Conservation (phyloP, 1,284 basidiomycete species). For the Austroboletus rostrupii region DNA sequence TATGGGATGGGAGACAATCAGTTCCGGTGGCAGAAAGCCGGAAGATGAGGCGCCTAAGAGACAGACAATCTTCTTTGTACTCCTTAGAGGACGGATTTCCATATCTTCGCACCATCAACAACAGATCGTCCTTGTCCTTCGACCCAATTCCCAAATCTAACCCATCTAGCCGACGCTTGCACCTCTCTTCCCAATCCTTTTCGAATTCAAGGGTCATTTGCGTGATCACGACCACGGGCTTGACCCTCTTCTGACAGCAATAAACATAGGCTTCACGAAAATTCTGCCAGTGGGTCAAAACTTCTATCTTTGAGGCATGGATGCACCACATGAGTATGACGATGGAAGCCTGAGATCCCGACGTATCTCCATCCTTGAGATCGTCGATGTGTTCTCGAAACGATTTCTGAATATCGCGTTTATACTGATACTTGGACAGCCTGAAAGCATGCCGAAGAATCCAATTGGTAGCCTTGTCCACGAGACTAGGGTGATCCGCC, state of each 20-base stretch:
- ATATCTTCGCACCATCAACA: constrained; percentile 17
- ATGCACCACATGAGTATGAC: constrained; percentile 28
- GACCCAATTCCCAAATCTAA: constrained; percentile 3
- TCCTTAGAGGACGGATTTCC: constrained; percentile 15
- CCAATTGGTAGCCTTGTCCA: constrained; percentile 21
- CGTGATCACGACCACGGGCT: constrained; percentile 25
- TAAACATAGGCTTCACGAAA: constrained; percentile 26
- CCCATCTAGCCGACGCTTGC: constrained; percentile 10
- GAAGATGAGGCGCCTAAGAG: constrained; percentile 18
- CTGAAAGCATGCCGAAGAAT: constrained; percentile 25
- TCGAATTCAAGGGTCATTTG: constrained; percentile 22
- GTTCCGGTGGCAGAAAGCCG: constrained; percentile 9
- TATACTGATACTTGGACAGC: constrained; percentile 14
- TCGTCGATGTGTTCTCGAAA: constrained; percentile 18
- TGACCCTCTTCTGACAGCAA: constrained; percentile 22
- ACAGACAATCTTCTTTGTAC: constrained; percentile 18
- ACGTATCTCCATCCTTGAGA: constrained; percentile 9
- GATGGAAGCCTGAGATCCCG: constrained; percentile 1
- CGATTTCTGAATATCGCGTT: constrained; percentile 18
- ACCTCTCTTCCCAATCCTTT: constrained; percentile 21
- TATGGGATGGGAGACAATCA: constrained; percentile 1
- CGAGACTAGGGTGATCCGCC: constrained; percentile 21
- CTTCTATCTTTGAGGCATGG: constrained; percentile 28
- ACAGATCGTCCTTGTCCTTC: neutral
- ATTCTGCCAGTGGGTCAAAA: constrained; percentile 24